Evolutionary conservation across 495 filamentous ascomycete species (phyloP).

Genomic region (Trichoderma parareesei): DNA sequence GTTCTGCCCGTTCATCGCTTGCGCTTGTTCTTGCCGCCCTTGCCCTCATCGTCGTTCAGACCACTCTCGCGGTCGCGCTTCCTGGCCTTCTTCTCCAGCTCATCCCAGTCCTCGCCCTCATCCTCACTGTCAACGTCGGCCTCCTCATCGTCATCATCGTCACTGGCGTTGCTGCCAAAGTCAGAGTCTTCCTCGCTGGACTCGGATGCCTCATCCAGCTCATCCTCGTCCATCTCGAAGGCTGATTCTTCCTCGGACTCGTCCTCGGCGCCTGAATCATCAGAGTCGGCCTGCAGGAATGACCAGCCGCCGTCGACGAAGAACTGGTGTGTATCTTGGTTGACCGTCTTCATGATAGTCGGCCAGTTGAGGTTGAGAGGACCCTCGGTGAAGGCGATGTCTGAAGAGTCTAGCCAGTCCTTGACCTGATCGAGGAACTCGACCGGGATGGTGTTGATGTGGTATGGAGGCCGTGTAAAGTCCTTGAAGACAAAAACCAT

Average conservation of each 20-base stretch:
- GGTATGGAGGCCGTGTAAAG: constrained; percentile 74
- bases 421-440: constrained; percentile 91
- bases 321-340: constrained; percentile 86
- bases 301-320: constrained; percentile 94
- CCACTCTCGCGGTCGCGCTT: constrained; percentile 72
- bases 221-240: constrained; percentile 82
- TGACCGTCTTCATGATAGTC: constrained; percentile 99
- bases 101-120: constrained; percentile 88
- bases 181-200: constrained; percentile 83
- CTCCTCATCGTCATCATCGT: constrained; percentile 58
- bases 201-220: constrained; percentile 69
- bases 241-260: constrained; percentile 78
- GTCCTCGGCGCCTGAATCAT: constrained; percentile 70
- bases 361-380: constrained; percentile 97
- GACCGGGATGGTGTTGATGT: constrained; percentile 98
- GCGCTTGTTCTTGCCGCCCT: constrained; percentile 32
- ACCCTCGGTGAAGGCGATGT: constrained; percentile 90
- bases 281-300: constrained; percentile 80
- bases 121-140: constrained; percentile 63
- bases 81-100: constrained; percentile 82
- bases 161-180: constrained; percentile 78
- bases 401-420: constrained; percentile 93
- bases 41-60: constrained; percentile 57
- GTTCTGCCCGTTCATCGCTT: background rate
- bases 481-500: constrained; percentile 97